phyloP scores from a whole-genome alignment of 441 rosid species.

The Aleurites moluccanus region DNA sequence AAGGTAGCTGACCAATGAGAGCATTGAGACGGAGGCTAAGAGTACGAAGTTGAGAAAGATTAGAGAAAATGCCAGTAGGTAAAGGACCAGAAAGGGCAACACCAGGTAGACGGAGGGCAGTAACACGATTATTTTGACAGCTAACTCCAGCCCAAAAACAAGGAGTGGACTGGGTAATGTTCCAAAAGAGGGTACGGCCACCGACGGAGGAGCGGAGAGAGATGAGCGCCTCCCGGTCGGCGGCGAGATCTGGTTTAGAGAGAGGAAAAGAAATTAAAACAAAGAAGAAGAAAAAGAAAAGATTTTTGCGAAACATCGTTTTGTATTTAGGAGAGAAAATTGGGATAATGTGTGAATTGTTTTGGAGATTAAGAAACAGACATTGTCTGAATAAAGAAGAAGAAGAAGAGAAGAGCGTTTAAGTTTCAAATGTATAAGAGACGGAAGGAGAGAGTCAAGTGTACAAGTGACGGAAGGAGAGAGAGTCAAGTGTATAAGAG shows the following conservation, averaged over 20 bases:
- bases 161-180: constrained; percentile 44
- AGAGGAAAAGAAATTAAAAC: constrained; percentile 28
- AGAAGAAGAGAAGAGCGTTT: neutral
- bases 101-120: constrained; percentile 75
- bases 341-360: neutral
- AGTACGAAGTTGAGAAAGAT: constrained; percentile 66
- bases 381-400: neutral
- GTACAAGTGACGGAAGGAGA: neutral
- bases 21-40: constrained; percentile 83
- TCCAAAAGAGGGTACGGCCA: constrained; percentile 85
- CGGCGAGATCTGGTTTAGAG: constrained; percentile 56
- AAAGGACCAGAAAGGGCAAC: constrained; percentile 64
- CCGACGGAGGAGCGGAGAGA: constrained; percentile 68
- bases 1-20: constrained; percentile 60
- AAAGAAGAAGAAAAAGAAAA: constrained; percentile 17
- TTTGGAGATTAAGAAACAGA: neutral
- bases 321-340: neutral
- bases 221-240: constrained; percentile 76
- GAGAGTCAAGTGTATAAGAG: neutral
- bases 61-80: constrained; percentile 70
- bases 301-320: constrained; percentile 9
- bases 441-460: neutral
- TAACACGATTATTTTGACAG: constrained; percentile 60
- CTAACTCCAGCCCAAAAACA: constrained; percentile 86
- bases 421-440: neutral